Conservation (phyloP, 805 yeast species). For the Blastobotrys parvus region DNA sequence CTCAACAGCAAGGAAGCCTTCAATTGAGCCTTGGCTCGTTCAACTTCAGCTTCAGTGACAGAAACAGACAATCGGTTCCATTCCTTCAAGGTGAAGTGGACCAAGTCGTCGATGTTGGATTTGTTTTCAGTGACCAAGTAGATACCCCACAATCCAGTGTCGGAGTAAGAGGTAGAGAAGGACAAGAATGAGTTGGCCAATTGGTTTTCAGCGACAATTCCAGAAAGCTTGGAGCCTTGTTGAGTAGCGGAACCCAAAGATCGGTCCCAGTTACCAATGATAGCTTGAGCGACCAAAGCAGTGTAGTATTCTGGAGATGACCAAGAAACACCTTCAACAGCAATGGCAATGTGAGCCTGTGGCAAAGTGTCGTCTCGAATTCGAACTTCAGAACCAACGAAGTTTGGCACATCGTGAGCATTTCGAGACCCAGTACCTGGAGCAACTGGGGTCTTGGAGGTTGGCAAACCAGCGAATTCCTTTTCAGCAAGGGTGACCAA, state of each 20-base stretch:
- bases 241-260: constrained; percentile 75
- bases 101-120: constrained; percentile 54
- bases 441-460: constrained; percentile 48
- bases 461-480: constrained; percentile 48
- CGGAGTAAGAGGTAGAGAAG: constrained; percentile 93
- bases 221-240: constrained; percentile 78
- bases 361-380: constrained; percentile 78
- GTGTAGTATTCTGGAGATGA: constrained; percentile 90
- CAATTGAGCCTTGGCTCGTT: constrained; percentile 87
- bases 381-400: constrained; percentile 79
- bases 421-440: constrained; percentile 60
- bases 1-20: constrained; percentile 86
- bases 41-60: constrained; percentile 79
- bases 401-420: constrained; percentile 62
- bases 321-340: constrained; percentile 99
- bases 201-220: constrained; percentile 49
- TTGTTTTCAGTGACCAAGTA: constrained; percentile 78
- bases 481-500: constrained; percentile 68
- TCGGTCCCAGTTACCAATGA: constrained; percentile 96
- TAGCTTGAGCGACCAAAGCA: constrained; percentile 92
- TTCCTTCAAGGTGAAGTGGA: constrained; percentile 71
- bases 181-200: constrained; percentile 94
- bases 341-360: constrained; percentile 82
- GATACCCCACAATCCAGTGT: constrained; percentile 96
- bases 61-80: constrained; percentile 84